Evolutionary conservation across 2,329 filamentous ascomycete species (phyloP), one percentile per base, ranked within the genome.

Genomic region (Aquanectria penicillioides): DNA sequence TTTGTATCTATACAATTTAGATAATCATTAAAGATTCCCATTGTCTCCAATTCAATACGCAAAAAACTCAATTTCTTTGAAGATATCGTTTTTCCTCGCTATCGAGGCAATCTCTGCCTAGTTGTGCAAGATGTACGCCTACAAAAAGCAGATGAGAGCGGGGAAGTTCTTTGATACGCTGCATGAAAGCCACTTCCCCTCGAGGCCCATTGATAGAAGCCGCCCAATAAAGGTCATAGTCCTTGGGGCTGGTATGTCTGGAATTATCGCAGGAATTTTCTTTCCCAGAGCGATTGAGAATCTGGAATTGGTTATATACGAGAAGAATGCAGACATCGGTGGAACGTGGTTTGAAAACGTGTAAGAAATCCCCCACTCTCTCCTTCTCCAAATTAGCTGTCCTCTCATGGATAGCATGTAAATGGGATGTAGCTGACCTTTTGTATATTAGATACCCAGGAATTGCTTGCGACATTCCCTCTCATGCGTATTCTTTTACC

Each of bases 401-500:
- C 13, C 7, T 15, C 3, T 5, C 25, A n/a, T n/a, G n/a, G n/a
- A n/a, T n/a, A n/a, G 17, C 11, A 33, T 33, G 6, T 6, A n/a
- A n/a, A n/a, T 6, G 6, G 2, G 6, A 33, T 22, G 11, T 5
- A 23, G 18, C 3, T 25, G 12, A 40, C 18, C 9, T n/a, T 9
- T 12, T 4, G n/a, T n/a, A 26, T 3, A 13, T n/a, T 20, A 41
- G 47, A 40, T 52, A 52, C 11, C 48, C 48, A n/a, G 48, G 48
- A 9, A 34, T 52, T n/a, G 26, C 36, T 2, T 86, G 82, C 67
- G 84, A 86, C 66, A 78, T 86, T 15, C 83, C 83, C 7, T 82
- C 80, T 65, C 86, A 89, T 72, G 86, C 84, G 70, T 89, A 89
- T 67, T 85, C 86, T 66, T 88, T 86, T 67, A 83, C 84, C 3